Evolutionary conservation across 2,329 filamentous ascomycete species (phyloP), one percentile per base, ranked within the genome.

Genomic region (Trichoderma breve): DNA sequence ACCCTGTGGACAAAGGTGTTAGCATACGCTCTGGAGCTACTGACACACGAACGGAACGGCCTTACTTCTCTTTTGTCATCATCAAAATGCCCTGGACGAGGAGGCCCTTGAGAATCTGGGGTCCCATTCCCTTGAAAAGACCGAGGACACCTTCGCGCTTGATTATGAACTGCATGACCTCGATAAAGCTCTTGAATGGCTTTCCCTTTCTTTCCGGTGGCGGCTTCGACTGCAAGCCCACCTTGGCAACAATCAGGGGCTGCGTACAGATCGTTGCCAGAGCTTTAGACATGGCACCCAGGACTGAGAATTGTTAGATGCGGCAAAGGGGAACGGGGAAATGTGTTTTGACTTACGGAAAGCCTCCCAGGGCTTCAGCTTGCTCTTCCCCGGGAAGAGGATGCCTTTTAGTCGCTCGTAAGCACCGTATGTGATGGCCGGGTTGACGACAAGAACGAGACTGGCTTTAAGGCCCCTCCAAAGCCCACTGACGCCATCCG

Each of bases 401-500:
- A 89, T 77, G 43, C 92, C 91, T 82, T 93, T 92, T 75, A 98
- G 84, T 76, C 95, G 90, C 84, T 99, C 95, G 79, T 98, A 99
- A 69, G 95, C 94, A 68, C 96, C 96, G 78, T 99, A 99, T 61
- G 96, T 99, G 81, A 99, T 99, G 61, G 95, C 93, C 12, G 96
- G 96, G 81, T 99, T 99, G 73, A 98, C 89, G 12, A 98, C 95
- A 72, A 99, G 87, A 34, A 99, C 95, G 80, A 99, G 87, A 81
- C 95, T 98, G 70, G 96, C 96, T 84, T 98, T 98, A 76, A 99
- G 83, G 9, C 96, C 96, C 81, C 95, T 91, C 96, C 96, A 99
- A 57, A 99, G 87, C 15, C 96, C 96, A 26, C 88, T 89, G 80
- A 93, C 90, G 36, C 96, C 96, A 82, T 99, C 96, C 75, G 97